phyloP scores from a whole-genome alignment of 1,284 basidiomycete species.

The Ustilago loliicola region DNA sequence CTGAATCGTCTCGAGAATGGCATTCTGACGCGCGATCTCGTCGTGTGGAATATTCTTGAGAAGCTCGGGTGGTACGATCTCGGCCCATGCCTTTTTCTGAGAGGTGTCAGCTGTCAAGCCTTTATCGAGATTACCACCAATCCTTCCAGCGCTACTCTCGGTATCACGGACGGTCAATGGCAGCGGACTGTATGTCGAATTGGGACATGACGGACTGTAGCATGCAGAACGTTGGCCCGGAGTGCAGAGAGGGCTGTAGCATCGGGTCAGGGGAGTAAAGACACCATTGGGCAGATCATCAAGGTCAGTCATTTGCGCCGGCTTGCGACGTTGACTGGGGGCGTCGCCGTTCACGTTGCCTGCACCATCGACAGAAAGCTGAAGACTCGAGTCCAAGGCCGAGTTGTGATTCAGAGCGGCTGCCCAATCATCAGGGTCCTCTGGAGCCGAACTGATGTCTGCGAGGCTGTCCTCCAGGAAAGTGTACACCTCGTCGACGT shows the following conservation, averaged over 20 bases:
- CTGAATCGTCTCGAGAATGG: slow-evolving; percentile 90
- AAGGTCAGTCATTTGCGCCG: slow-evolving; percentile 74
- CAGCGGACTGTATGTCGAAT: slow-evolving; percentile 39
- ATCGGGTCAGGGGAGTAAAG: slow-evolving; percentile 94
- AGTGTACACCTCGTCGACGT: slow-evolving; percentile 94
- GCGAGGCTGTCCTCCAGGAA: slow-evolving; percentile 82
- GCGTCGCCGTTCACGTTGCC: slow-evolving; percentile 5
- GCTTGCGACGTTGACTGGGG: slow-evolving; percentile 17
- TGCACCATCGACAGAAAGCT: slow-evolving; percentile 28
- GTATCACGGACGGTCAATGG: slow-evolving; percentile 21
- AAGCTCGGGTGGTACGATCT: slow-evolving; percentile 79
- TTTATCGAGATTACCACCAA: slow-evolving; percentile 17
- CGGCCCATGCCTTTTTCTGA: slow-evolving; percentile 78
- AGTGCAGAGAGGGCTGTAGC: slow-evolving; percentile 96
- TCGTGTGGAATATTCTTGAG: slow-evolving; percentile 79
- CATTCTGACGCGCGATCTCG: slow-evolving; percentile 87
- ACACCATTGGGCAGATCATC: slow-evolving; percentile 88
- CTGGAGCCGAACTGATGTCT: slow-evolving; percentile 22
- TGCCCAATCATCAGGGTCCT: slow-evolving; percentile 41
- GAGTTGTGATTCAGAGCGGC: slow-evolving; percentile 36
- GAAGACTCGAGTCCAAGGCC: slow-evolving; percentile 34
- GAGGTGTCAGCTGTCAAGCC: slow-evolving; percentile 24
- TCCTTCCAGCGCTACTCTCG: slow-evolving; percentile 10
- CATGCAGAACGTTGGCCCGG: slow-evolving; percentile 35
- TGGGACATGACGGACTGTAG: slow-evolving; percentile 60